Evolutionary conservation across 1,139 yeast genomes (phyloP), one percentile per base, ranked within the genome.

Genomic region (Arxiozyma heterogenica): DNA sequence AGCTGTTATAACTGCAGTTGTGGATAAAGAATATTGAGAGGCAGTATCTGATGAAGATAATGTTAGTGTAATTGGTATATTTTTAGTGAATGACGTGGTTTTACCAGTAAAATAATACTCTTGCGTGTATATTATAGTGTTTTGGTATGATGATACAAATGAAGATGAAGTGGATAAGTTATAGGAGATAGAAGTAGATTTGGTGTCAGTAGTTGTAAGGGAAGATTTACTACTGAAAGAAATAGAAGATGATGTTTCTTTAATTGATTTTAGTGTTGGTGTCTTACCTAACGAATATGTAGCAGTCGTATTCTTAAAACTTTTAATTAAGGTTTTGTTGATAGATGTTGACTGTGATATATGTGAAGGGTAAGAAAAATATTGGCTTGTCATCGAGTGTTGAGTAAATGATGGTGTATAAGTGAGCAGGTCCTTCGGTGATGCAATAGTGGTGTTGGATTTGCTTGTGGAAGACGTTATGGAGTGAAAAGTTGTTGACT

Each of bases 71-170:
- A 67, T 57, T 7, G 73, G 70, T 3, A 75, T 53, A 1, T 62
- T 66, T 0, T 78, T 73, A 1, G 68, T 67, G 49, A 76, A 63
- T 1, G 78, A 69, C 0, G 77, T 73, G 4, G 63, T 41, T 0
- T 69, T 54, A 45, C 62, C 79, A 0, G 80, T 75, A 34, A 77
- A 67, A n/a, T 67, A 69, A 56, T 70, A 75, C 1, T 65, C 61
- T 59, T 76, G 79, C 1, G 77, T 69, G 58, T 75, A 76, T 5
- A 49, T n/a, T 8, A 49, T 39, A 18, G 30, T 27, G 15, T 17
- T n/a, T 50, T 20, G 27, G 27, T 9, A 22, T 11, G 34, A 15
- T 20, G 20, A 21, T 4, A 27, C 15, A 6, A 49, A n/a, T 11
- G 34, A 47, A 20, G 50, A 11, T 12, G 53, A 22, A 17, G 42